A percentile compares a stretch with the other conserved stretches of the same genome.
Conservation (phyloP, 2,329 filamentous ascomycete genomes). For the Hypoxylon sp. region DNA sequence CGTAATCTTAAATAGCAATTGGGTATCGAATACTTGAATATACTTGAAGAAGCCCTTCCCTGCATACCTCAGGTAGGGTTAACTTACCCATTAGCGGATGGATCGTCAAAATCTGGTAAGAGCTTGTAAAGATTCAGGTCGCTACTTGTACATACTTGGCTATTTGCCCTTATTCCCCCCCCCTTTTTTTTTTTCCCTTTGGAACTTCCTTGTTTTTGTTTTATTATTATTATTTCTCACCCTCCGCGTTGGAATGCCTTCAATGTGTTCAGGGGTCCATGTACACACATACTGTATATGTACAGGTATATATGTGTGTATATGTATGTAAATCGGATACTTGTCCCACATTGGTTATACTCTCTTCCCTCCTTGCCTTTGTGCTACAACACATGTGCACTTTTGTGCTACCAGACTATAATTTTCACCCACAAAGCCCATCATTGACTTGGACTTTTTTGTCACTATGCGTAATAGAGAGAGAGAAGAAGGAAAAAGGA, state of each 20-base stretch:
- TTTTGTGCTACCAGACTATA: conserved; percentile 22
- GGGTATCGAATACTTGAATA: conserved; percentile 25
- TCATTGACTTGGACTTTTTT: neutral
- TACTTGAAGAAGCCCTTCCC: conserved; percentile 24
- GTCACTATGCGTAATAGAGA: neutral
- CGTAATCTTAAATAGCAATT: neutral
- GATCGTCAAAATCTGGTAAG: conserved; percentile 39
- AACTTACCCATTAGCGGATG: conserved; percentile 43
- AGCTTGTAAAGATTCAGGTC: conserved; percentile 22
- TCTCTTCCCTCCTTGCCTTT: conserved; percentile 17
- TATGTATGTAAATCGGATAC: neutral
- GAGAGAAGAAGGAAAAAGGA: neutral
- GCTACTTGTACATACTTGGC: conserved; percentile 16
- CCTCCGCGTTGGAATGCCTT: conserved; percentile 24
- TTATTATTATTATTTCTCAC: conserved; percentile 17
- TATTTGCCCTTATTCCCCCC: conserved; percentile 5
- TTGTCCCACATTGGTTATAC: conserved; percentile 19
- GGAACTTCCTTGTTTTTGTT: conserved; percentile 40
- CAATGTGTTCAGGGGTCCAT: conserved; percentile 5
- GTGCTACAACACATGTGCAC: conserved; percentile 9
- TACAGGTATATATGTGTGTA: too few relatives aligned
- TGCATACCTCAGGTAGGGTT: conserved; percentile 42
- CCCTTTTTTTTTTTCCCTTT: conserved; percentile 7
- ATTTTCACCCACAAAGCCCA: neutral
- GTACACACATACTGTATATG: neutral